Evolutionary conservation across 2,329 filamentous ascomycete genomes (phyloP).

Genomic region (Lojkania enalia): DNA sequence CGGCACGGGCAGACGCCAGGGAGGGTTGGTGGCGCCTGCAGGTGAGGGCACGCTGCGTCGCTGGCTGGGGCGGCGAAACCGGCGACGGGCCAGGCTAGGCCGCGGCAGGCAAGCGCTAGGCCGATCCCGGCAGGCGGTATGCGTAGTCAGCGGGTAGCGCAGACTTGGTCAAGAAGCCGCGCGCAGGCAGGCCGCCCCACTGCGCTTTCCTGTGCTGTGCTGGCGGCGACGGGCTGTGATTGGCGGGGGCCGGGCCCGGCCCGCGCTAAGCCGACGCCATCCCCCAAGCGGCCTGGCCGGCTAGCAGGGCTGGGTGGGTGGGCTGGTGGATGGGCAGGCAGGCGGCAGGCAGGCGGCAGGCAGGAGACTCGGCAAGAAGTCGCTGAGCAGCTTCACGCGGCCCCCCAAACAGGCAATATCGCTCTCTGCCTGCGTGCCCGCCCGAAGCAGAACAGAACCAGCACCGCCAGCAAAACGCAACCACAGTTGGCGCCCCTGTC

Average conservation of each 20-base stretch:
- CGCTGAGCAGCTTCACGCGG: background rate
- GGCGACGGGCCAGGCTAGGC: constrained; percentile 5
- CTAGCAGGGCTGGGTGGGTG: no score
- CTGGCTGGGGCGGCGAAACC: constrained; percentile 3
- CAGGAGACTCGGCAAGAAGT: background rate
- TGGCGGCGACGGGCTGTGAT: background rate
- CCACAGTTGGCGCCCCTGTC: no score
- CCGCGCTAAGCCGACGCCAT: background rate
- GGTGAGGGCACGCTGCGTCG: background rate
- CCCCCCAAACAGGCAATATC: constrained; percentile 5
- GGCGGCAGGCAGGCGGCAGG: no score
- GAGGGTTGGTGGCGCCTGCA: constrained; percentile 4
- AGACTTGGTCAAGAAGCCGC: constrained; percentile 3
- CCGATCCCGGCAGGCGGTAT: constrained; percentile 22
- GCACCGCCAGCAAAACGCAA: background rate
- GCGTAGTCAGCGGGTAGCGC: constrained; percentile 7
- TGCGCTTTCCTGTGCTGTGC: background rate
- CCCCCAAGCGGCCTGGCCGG: background rate
- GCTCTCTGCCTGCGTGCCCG: background rate
- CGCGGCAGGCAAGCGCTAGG: constrained; percentile 10
- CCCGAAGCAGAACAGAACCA: background rate
- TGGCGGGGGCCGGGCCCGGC: constrained; percentile 2
- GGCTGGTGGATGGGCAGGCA: no score
- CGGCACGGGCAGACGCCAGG: background rate
- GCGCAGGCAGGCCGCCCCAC: background rate